These are phyloP conservation scores for Sugiyamaella qingdaonensis DNA, from an alignment of 805 yeast genomes.

Conservation along the genomic window DNA sequence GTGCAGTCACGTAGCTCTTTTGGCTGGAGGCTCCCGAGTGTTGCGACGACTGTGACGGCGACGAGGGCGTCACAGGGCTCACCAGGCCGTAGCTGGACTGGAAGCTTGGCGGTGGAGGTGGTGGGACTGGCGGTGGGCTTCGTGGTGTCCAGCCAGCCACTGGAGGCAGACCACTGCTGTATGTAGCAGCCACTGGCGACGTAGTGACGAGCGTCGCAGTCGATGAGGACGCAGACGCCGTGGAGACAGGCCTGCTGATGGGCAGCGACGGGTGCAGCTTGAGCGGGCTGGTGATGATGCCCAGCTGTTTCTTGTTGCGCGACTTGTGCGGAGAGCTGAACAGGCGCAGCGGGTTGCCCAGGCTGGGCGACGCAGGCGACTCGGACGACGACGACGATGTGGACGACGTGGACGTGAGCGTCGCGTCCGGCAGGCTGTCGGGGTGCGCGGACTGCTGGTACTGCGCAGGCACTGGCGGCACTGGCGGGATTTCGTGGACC, in stretches of 20 bases:
- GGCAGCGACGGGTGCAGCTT: not conserved
- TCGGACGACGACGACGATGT: not conserved
- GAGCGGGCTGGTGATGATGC: constrained; percentile 13
- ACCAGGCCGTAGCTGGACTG: not conserved
- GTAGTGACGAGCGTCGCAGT: not conserved
- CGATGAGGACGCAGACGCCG: constrained; percentile 8
- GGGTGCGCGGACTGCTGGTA: not conserved
- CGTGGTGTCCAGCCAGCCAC: constrained; percentile 2
- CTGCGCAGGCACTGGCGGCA: not conserved
- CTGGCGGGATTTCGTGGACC: not conserved
- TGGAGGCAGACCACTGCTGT: not conserved
- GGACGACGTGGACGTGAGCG: not conserved
- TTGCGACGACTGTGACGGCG: not conserved
- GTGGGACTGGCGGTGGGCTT: constrained; percentile 9
- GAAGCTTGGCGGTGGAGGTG: constrained; percentile 3
- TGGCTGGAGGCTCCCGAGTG: not conserved
- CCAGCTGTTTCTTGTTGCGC: constrained; percentile 21
- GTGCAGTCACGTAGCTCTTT: not conserved
- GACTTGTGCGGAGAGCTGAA: not conserved
- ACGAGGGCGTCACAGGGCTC: constrained; percentile 4
- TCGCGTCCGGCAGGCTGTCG: not conserved
- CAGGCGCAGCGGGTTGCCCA: not conserved
- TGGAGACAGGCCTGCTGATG: constrained; percentile 7
- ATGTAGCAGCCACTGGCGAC: not conserved
- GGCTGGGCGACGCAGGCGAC: not conserved